Evolutionary conservation across 495 filamentous ascomycete genomes (phyloP).

Genomic region (Talaromyces ruber): DNA sequence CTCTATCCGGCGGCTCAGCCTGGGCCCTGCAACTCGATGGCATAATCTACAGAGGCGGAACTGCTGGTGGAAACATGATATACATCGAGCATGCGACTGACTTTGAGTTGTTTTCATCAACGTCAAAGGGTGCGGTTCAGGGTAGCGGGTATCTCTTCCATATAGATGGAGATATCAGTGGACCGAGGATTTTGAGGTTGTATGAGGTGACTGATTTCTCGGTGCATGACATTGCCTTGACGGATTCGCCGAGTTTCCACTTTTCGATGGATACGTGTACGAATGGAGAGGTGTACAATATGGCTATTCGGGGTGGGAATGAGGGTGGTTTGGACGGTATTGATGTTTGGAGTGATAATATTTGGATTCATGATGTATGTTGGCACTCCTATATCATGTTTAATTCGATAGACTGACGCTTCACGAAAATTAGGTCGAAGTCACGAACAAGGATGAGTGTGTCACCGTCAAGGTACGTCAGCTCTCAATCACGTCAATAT

Average conservation of each 20-base stretch:
- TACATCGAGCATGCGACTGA: constrained; percentile 36
- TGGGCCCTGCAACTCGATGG: constrained; percentile 42
- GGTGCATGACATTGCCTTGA: constrained; percentile 40
- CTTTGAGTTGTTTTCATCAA: constrained; percentile 43
- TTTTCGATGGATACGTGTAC: constrained; percentile 36
- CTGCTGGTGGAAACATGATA: constrained; percentile 42
- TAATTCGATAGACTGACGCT: too few species aligned
- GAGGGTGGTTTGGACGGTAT: constrained; percentile 43
- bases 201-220: constrained; percentile 35
- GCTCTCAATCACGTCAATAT: too few species aligned
- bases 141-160: constrained; percentile 41
- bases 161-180: constrained; percentile 11
- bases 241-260: constrained; percentile 45
- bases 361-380: constrained; percentile 42
- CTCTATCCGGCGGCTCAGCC: constrained; percentile 25
- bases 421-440: constrained; percentile 28
- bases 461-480: constrained; percentile 37
- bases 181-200: constrained; percentile 30
- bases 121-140: constrained; percentile 40
- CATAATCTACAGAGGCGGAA: constrained; percentile 36
- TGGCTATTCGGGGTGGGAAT: constrained; percentile 44
- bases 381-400: too few species aligned
- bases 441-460: constrained; percentile 50
- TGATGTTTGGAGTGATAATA: constrained; percentile 41
- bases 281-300: constrained; percentile 44